Base-by-base conservation (phyloP, 768 basidiomycete species). In the Russula dissimulans region DNA sequence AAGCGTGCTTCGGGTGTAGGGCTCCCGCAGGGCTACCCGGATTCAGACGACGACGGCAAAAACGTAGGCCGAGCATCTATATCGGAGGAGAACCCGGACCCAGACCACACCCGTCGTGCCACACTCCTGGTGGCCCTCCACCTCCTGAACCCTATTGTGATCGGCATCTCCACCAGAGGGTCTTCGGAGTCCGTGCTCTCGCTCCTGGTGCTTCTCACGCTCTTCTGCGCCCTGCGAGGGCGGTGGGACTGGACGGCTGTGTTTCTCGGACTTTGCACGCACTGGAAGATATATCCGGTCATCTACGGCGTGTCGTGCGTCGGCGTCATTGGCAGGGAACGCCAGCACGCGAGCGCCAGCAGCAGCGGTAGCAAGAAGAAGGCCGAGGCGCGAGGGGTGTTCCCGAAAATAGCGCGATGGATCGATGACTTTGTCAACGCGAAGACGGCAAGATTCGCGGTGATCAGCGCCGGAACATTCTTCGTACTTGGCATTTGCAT, bases 201-300 rank as follows among this genome's bases (percentile, higher is more conserved):
- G 42, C 76, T 88, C 1, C 77, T 95, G 58, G 88, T 97, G 42
- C 78, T 97, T 42, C 73, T 81, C 54, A 83, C 86, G 0, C 73
- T 95, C 31, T 81, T 81, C 69, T 77, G 73, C 34, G 82, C 84
- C 2, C 72, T 87, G 59, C 78, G 78, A 44, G 76, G 73, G 4
- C 76, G 76, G 46, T 88, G 89, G 84, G 77, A 80, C 51, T 62
- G 71, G 3, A 83, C 91, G 0, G 94, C 91, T 0, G 65, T 90
- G 5, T 68, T 86, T 57, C 77, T 95, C 22, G 97, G 93, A 1
- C 66, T 93, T 43, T 86, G 89, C 62, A 85, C 92, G 0, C 94
- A 97, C 67, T 95, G 93, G 91, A 99, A 99, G 74, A 91, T 99
- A 57, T 98, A 97, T 69, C 97, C 97, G 0, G 77, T 95, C 65